A percentile compares a stretch with the other conserved stretches of the same genome.
These are phyloP conservation scores for Xylariaceae sp. DNA, from an alignment of 2,329 filamentous ascomycete species.

Conservation along the genomic window DNA sequence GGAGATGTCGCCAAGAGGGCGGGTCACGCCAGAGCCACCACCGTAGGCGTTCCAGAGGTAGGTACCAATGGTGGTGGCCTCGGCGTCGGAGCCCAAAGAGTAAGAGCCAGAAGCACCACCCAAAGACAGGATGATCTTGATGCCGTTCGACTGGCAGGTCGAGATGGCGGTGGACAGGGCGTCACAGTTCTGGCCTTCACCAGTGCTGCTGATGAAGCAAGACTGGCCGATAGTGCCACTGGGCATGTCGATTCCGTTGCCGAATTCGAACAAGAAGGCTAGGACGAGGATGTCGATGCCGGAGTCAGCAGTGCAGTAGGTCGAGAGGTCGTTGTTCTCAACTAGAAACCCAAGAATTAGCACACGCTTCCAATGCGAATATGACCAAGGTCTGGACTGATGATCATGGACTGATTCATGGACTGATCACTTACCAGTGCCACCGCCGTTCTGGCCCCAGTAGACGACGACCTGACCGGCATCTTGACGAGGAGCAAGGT, in stretches of 20 bases:
- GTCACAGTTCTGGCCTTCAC: constrained; percentile 35
- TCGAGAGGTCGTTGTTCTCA: constrained; percentile 34
- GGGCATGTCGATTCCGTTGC: constrained; percentile 33
- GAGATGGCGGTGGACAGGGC: constrained; percentile 37
- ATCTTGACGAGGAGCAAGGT: constrained; percentile 12
- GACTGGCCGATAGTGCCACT: constrained; percentile 37
- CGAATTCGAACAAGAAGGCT: constrained; percentile 38
- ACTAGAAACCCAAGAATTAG: constrained; percentile 12
- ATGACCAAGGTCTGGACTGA: background rate
- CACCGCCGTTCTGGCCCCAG: constrained; percentile 30
- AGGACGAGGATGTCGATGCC: constrained; percentile 41
- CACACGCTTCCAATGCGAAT: background rate
- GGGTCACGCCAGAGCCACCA: constrained; percentile 28
- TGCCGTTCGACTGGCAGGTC: constrained; percentile 35
- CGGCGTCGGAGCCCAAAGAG: constrained; percentile 30
- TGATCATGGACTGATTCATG: no score
- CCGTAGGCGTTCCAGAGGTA: constrained; percentile 43
- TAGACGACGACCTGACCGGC: constrained; percentile 33
- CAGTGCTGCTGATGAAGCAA: constrained; percentile 33
- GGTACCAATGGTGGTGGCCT: constrained; percentile 38
- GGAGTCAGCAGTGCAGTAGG: constrained; percentile 35
- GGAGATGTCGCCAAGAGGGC: constrained; percentile 42
- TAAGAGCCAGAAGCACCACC: constrained; percentile 38
- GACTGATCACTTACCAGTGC: constrained; percentile 21
- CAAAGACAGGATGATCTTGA: constrained; percentile 42